Evolutionary conservation across 495 filamentous ascomycete species (phyloP), one percentile per base, ranked within the genome.

Genomic region (Tetracladium setigerum): DNA sequence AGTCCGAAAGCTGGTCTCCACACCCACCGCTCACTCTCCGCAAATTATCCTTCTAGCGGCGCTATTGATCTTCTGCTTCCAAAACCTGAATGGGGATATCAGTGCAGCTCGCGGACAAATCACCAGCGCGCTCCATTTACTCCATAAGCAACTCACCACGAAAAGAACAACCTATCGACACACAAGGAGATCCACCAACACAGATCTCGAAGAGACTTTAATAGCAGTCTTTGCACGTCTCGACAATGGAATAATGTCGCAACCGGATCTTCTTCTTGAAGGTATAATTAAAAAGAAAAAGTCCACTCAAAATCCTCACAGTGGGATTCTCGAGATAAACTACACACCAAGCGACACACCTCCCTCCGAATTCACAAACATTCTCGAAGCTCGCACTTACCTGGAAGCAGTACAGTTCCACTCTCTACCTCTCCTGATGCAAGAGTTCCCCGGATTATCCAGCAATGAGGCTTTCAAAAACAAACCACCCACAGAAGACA

Each of bases 171-270:
- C 37, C 13, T n/a, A 42, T 39, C 19, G 19, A n/a, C 30, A 42
- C 1, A 10, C 24, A 13, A 16, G 14, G 3, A 5, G 10, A 13
- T 38, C 35, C 4, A 3, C 5, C 1, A 37, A 43, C n/a, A 30
- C 50, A 1, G 18, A 33, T 31, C 15, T 53, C 10, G 50, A 53
- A 24, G 67, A 72, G 38, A 72, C 76, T 46, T 64, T 77, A 30
- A 61, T 72, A 32, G 67, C 70, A 10, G 72, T 73, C 59, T 77
- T 76, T 50, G 72, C 70, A 12, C 62, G 72, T 10, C 57, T 53
- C 9, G 50, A 53, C 18, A 47, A 53, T 19, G 38, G n/a, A 6
- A 30, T 53, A 0, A 47, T 47, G 16, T 41, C 44, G 10, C 41
- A 39, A 12, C 5, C 37, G 7, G 46, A 41, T 8, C n/a, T 14